phyloP scores from a whole-genome alignment of 805 yeast genomes.

The Suhomyces sp. region DNA sequence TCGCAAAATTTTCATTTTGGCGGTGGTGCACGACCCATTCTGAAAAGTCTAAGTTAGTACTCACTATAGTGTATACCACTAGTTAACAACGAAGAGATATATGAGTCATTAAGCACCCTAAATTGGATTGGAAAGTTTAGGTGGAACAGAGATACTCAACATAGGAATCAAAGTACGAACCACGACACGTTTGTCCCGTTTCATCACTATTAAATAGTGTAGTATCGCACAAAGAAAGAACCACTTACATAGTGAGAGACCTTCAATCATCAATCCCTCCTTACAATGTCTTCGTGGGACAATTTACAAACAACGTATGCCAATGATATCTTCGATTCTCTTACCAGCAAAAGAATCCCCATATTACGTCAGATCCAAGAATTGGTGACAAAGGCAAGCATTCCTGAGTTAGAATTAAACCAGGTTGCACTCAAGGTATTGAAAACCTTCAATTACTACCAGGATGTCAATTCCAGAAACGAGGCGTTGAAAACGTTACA shows the following conservation, averaged over 20 bases:
- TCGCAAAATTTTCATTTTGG: constrained; percentile 8
- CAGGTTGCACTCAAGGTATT: constrained; percentile 33
- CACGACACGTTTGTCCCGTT: too few species aligned
- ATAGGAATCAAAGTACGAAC: too few species aligned
- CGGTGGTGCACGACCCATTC: constrained; percentile 5
- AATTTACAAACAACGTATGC: constrained; percentile 23
- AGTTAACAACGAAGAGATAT: too few species aligned
- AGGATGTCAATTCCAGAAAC: constrained; percentile 49
- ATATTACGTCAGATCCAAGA: constrained; percentile 26
- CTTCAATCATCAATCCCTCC: too few species aligned
- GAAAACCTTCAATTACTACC: constrained; percentile 50
- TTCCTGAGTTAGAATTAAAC: constrained; percentile 18
- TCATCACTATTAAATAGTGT: too few species aligned
- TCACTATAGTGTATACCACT: too few species aligned
- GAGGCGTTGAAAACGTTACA: constrained; percentile 42
- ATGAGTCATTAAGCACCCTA: too few species aligned
- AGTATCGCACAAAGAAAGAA: too few species aligned
- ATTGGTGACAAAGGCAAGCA: constrained; percentile 23
- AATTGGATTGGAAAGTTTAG: too few species aligned
- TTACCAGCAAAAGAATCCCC: constrained; percentile 34
- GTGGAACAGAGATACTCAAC: too few species aligned
- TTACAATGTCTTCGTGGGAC: too few species aligned
- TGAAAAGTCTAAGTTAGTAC: background rate
- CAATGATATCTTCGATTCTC: constrained; percentile 30
- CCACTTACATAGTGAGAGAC: too few species aligned